phyloP scores from a whole-genome alignment of 495 filamentous ascomycete species.

The Tetracladium setigerum region DNA sequence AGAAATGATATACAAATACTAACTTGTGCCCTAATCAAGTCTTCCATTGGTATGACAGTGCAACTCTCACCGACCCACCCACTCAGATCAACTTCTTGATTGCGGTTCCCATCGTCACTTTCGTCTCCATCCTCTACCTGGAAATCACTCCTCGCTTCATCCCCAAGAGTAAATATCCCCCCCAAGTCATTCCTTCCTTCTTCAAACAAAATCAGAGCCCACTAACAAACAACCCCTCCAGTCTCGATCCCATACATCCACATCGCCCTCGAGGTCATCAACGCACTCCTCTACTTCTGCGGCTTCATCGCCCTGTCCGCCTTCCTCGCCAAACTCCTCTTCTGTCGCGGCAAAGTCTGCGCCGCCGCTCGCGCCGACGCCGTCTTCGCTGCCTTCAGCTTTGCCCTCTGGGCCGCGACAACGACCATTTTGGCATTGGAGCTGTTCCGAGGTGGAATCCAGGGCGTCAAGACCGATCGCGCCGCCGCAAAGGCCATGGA shows the following conservation, averaged over 20 bases:
- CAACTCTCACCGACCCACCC: slow-evolving; percentile 38
- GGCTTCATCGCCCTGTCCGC: slow-evolving; percentile 67
- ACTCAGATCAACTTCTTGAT: slow-evolving; percentile 64
- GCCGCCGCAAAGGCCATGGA: slow-evolving; percentile 21
- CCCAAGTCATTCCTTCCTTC: background rate
- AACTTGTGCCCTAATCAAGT: slow-evolving; percentile 25
- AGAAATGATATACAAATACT: too few relatives aligned
- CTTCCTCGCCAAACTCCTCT: slow-evolving; percentile 48
- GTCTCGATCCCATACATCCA: slow-evolving; percentile 50
- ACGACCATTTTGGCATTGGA: slow-evolving; percentile 27
- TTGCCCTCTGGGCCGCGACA: slow-evolving; percentile 34
- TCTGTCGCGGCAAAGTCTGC: slow-evolving; percentile 45
- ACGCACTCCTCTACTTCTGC: slow-evolving; percentile 75
- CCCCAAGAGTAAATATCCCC: slow-evolving; percentile 26
- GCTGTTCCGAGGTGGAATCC: slow-evolving; percentile 28
- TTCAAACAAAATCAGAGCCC: too few relatives aligned
- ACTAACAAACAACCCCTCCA: slow-evolving; percentile 14
- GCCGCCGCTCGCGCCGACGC: slow-evolving; percentile 37
- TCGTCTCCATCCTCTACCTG: slow-evolving; percentile 59
- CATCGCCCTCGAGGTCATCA: slow-evolving; percentile 53
- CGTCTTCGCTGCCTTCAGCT: slow-evolving; percentile 36
- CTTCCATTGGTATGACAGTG: slow-evolving; percentile 42
- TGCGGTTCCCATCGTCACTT: slow-evolving; percentile 58
- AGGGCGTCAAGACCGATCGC: slow-evolving; percentile 12
- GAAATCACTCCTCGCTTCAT: slow-evolving; percentile 50